These are phyloP conservation scores for Alternaria gansuensis DNA, from an alignment of 2,329 filamentous ascomycete species.

Conservation along the genomic window DNA sequence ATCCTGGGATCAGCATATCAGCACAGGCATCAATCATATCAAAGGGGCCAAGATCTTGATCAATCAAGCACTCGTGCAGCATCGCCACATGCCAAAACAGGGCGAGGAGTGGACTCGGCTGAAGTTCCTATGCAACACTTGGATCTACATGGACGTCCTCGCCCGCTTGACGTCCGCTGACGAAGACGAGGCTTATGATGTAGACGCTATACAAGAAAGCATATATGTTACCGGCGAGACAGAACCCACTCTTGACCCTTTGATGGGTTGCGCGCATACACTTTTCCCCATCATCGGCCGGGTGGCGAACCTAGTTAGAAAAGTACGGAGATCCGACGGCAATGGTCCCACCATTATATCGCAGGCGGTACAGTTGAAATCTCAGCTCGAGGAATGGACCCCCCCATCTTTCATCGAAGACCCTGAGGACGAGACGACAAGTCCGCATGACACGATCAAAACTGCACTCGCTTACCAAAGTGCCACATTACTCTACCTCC, in stretches of 20 bases:
- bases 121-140: conserved; percentile 74
- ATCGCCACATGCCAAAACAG: conserved; percentile 53
- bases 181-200: conserved; percentile 65
- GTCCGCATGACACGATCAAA: conserved; percentile 70
- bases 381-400: conserved; percentile 68
- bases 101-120: conserved; percentile 60
- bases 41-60: conserved; percentile 72
- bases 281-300: conserved; percentile 74
- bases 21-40: conserved; percentile 74
- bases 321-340: conserved; percentile 63
- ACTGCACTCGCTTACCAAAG: conserved; percentile 73
- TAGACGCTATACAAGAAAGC: conserved; percentile 53
- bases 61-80: conserved; percentile 64
- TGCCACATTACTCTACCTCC: conserved; percentile 71
- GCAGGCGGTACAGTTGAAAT: conserved; percentile 69
- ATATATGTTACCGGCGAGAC: conserved; percentile 45
- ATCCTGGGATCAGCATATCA: conserved; percentile 74
- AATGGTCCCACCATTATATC: conserved; percentile 70
- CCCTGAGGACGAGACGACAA: conserved; percentile 70
- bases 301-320: conserved; percentile 71
- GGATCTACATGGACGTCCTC: conserved; percentile 78
- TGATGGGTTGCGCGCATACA: conserved; percentile 74
- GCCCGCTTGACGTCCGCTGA: conserved; percentile 71
- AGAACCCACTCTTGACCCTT: conserved; percentile 69
- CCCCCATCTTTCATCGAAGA: conserved; percentile 66